Evolutionary conservation across 2,329 filamentous ascomycete genomes (phyloP).

Genomic region (Lasiodiplodia sp.): DNA sequence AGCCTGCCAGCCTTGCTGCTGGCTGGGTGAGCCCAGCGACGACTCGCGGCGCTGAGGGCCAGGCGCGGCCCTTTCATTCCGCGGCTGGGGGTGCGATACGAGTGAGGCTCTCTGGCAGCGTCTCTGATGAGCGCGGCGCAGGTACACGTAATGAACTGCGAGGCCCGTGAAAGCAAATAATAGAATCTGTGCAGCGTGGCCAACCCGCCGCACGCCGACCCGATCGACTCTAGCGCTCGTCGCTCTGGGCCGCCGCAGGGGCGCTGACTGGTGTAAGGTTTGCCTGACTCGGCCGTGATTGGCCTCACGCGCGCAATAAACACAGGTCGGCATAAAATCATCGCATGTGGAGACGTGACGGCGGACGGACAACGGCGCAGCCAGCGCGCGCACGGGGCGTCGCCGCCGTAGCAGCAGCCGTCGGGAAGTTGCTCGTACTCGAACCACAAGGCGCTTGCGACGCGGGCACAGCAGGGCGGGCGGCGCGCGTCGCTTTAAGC

Average conservation of each 20-base stretch:
- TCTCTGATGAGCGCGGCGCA: background rate
- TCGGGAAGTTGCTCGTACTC: slow-evolving; percentile 7
- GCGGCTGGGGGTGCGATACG: background rate
- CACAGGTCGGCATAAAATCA: slow-evolving; percentile 20
- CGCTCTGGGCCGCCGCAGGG: slow-evolving; percentile 20
- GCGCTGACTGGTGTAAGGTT: slow-evolving; percentile 1
- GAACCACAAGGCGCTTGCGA: background rate
- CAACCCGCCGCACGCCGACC: slow-evolving; percentile 4
- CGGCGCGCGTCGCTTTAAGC: slow-evolving; percentile 13
- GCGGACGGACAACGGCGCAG: slow-evolving; percentile 23
- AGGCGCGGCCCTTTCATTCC: background rate
- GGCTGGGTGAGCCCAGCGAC: slow-evolving; percentile 1
- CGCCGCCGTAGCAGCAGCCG: background rate
- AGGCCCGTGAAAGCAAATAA: slow-evolving; percentile 26
- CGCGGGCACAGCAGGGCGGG: background rate
- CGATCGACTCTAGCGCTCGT: slow-evolving; percentile 24
- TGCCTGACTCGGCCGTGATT: slow-evolving; percentile 21
- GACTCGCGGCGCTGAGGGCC: slow-evolving; percentile 16
- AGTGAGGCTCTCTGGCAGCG: slow-evolving; percentile 16
- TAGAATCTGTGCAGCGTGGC: slow-evolving; percentile 27
- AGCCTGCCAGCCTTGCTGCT: slow-evolving; percentile 21
- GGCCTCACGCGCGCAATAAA: slow-evolving; percentile 21
- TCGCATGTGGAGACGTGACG: slow-evolving; percentile 17
- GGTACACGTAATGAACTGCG: slow-evolving; percentile 28
- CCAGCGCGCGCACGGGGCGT: slow-evolving; percentile 18